Evolutionary conservation across 2,329 filamentous ascomycete genomes (phyloP), one percentile per base, ranked within the genome.

Genomic region (Trichoderma koningiopsis): DNA sequence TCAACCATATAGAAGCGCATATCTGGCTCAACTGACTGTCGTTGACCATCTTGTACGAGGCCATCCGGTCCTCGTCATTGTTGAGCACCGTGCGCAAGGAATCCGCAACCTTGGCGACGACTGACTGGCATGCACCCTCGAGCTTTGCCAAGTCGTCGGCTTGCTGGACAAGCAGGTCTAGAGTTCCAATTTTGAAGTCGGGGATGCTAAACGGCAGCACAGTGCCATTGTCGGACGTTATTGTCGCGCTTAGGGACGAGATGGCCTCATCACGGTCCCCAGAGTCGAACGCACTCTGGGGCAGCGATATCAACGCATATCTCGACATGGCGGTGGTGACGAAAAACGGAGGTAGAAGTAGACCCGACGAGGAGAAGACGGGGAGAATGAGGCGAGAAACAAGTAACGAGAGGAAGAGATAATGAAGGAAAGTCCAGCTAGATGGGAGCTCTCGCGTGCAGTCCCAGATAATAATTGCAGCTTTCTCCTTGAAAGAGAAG

Each of bases 131-230:
- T 43, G 88, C 86, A 43, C 86, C 80, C 74, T 96, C 93, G 63
- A 98, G 89, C 88, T 97, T 98, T 70, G 90, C 87, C 67, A 99
- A 85, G 77, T 98, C 96, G 77, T 99, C 96, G 68, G 96, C 96
- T 81, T 99, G 95, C 82, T 97, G 93, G 56, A 99, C 94, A 69
- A 99, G 86, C 49, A 92, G 93, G 82, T 99, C 96, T 47, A 99
- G 87, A 0, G 96, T 97, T 70, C 96, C 96, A 79, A 99, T 97
- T 85, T 98, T 99, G 87, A 99, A 97, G 73, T 94, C 91, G 24
- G 96, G 96, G 72, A 98, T 91, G 68, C 88, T 83, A 78, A 98
- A 97, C 2, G 90, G 89, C 63, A 89, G 83, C 57, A 93, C 91
- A 64, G 87, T 88, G 78, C 92, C 93, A 79, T 92, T 90, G 75